Conservation (phyloP, 495 filamentous ascomycete species). For the Xylaria acuta region DNA sequence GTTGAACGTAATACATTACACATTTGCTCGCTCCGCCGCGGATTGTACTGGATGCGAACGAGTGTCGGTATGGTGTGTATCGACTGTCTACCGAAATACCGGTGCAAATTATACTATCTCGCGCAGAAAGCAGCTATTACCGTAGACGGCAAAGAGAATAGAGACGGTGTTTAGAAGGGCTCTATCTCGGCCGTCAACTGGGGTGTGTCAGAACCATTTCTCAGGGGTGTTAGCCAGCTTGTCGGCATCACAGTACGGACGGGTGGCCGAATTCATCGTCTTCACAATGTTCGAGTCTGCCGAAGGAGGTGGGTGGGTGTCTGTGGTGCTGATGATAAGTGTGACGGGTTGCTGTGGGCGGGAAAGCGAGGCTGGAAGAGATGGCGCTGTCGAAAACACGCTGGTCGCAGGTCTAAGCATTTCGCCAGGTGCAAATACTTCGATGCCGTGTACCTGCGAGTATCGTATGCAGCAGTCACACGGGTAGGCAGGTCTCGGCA, state of each 20-base stretch:
- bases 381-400: neutral
- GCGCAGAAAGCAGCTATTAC: neutral
- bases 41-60: neutral
- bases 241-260: neutral
- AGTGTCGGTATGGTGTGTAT: neutral
- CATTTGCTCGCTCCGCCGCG: neutral
- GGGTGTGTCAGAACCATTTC: neutral
- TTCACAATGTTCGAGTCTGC: neutral
- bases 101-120: neutral
- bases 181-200: neutral
- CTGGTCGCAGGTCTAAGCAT: neutral
- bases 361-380: neutral
- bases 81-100: neutral
- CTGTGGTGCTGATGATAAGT: neutral
- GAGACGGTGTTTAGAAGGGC: neutral
- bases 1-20: neutral
- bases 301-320: neutral
- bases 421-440: no score
- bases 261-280: neutral
- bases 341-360: neutral
- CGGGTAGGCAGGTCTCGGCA: no score
- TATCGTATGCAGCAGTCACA: no score
- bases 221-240: neutral
- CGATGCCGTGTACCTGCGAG: no score
- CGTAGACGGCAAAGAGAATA: neutral